Evolutionary conservation across 1,284 basidiomycete genomes (phyloP), one percentile per base, ranked within the genome.

Genomic region (Sporisorium scitamineum): DNA sequence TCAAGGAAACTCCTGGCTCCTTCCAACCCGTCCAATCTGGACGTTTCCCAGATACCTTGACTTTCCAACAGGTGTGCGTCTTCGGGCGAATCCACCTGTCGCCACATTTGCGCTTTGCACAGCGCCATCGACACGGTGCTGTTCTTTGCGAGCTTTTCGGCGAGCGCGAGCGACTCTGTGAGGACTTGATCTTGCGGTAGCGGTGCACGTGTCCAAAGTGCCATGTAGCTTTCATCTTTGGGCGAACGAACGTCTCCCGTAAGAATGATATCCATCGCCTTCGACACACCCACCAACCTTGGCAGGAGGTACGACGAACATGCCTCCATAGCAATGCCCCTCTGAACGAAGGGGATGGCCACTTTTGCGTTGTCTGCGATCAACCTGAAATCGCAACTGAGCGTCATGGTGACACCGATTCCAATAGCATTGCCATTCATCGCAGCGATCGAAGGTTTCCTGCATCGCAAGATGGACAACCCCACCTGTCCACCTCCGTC

Each of bases 351-450:
- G 2, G 80, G 79, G n/a, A 80, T 70, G 2, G 61, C 80, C 13
- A 82, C 62, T 34, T 81, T 82, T 20, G 80, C 79, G 24, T 61
- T 71, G 0, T 76, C 57, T 0, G 70, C 66, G 9, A 75, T 54
- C 34, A 79, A 22, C 6, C 79, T 42, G 20, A 79, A 74, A 22
- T 80, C 79, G 50, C 72, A 78, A 6, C 61, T 42, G 7, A 80
- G 54, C 37, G 60, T 61, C 76, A 80, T 74, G 4, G 79, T 81
- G n/a, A 80, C 41, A 16, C 80, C 80, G 47, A 82, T 78, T 8
- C 80, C 80, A 14, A 82, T 80, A 1, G 79, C 74, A 37, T 73
- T 78, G 22, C 80, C 80, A 47, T 82, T 81, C 20, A 82, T 73
- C 5, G 80, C 80, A 2, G 79, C 80, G 24, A 82, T 78, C 20